Conservation (phyloP, 225 moss, liverwort and hornwort genomes). For the Pleurozium schreberi region DNA sequence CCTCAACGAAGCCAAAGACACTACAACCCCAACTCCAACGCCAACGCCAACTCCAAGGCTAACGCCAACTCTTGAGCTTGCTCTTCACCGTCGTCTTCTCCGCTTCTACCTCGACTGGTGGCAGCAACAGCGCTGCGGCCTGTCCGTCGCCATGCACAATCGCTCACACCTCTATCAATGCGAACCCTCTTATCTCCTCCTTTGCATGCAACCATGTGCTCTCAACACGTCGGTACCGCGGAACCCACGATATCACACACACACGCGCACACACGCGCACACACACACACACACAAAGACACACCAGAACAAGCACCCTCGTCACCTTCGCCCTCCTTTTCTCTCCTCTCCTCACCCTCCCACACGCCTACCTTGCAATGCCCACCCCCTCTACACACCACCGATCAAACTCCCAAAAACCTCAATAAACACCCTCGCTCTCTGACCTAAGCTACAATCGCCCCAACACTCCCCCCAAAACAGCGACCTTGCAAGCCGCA, state of each 20-base stretch:
- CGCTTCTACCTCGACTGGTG: not conserved
- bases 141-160: conserved; percentile 15
- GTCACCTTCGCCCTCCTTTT: not conserved
- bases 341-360: not conserved
- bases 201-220: conserved; percentile 2
- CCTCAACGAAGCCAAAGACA: not conserved
- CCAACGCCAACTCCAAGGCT: not conserved
- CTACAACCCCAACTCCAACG: not conserved
- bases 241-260: too few species aligned
- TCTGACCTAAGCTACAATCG: not conserved
- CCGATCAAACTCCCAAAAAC: not conserved
- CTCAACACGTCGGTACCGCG: not conserved
- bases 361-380: not conserved
- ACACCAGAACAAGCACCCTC: not conserved
- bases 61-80: not conserved
- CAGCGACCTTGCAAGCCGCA: not conserved
- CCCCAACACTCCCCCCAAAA: not conserved
- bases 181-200: not conserved
- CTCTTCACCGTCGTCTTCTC: not conserved
- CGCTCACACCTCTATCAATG: not conserved
- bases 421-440: not conserved
- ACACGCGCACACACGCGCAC: too few species aligned
- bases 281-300: not conserved
- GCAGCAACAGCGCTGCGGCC: conserved; percentile 1
- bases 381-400: not conserved